phyloP scores from a whole-genome alignment of 306 rosid genomes.

The Neltuma alba region DNA sequence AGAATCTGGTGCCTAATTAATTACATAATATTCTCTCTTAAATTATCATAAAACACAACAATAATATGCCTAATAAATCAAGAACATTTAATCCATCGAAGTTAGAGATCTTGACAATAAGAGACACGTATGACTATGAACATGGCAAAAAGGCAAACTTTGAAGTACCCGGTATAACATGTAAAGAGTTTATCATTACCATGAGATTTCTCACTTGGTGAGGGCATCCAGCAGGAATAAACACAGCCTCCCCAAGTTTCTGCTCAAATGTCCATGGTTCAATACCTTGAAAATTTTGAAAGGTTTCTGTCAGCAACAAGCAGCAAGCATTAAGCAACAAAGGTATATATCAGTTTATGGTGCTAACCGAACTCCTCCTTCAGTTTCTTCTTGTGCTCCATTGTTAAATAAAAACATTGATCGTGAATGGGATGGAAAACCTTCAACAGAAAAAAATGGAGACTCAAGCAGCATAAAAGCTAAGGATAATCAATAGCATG shows the following conservation, averaged over 20 bases:
- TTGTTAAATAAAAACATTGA: slow-evolving; percentile 72
- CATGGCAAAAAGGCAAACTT: neutral
- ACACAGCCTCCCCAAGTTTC: slow-evolving; percentile 78
- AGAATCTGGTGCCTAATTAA: neutral
- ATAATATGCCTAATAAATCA: neutral
- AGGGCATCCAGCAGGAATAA: slow-evolving; percentile 94
- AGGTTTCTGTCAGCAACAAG: slow-evolving; percentile 10
- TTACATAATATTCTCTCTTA: neutral
- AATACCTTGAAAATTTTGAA: slow-evolving; percentile 49
- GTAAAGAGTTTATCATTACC: slow-evolving; percentile 44
- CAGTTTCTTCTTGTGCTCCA: slow-evolving; percentile 71
- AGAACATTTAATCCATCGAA: neutral
- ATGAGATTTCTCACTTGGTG: slow-evolving; percentile 91
- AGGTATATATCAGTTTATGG: neutral
- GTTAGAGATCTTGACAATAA: neutral
- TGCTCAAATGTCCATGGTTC: slow-evolving; percentile 88
- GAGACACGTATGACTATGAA: neutral
- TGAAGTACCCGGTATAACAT: neutral
- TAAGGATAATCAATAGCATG: slow-evolving; percentile 17
- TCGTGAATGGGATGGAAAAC: slow-evolving; percentile 86
- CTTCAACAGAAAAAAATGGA: slow-evolving; percentile 39
- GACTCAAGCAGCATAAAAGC: slow-evolving; percentile 11
- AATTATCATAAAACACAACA: neutral
- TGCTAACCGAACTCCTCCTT: slow-evolving; percentile 78
- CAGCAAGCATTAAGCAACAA: slow-evolving; percentile 12